phyloP scores from a whole-genome alignment of 2,329 filamentous ascomycete species.

The Dendryphion nanum region DNA sequence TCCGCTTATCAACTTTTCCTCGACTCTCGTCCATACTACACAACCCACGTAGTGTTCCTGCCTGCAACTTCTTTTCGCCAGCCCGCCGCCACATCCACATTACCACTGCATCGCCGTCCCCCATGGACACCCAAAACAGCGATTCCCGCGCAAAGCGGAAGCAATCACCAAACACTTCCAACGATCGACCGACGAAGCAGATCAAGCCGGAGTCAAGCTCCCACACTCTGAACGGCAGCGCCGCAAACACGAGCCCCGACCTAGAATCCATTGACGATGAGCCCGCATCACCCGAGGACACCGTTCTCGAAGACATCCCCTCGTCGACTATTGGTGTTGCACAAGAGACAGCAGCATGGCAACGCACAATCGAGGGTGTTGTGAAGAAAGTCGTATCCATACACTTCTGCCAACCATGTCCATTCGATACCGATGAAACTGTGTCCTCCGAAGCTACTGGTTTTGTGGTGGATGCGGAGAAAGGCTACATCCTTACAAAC shows the following conservation, averaged over 20 bases:
- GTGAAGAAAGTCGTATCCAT: constrained; percentile 98
- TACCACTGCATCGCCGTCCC: constrained; percentile 8
- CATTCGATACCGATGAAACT: constrained; percentile 95
- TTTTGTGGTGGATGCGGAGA: constrained; percentile 93
- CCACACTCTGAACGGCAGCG: constrained; percentile 38
- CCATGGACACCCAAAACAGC: constrained; percentile 53
- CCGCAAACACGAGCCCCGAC: constrained; percentile 19
- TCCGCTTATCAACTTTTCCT: constrained; percentile 11
- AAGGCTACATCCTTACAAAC: constrained; percentile 64
- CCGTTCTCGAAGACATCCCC: constrained; percentile 45
- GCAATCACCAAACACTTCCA: constrained; percentile 50
- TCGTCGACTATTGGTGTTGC: constrained; percentile 42
- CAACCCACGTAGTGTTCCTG: background rate
- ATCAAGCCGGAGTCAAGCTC: constrained; percentile 48
- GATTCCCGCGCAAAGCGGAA: constrained; percentile 55
- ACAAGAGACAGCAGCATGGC: constrained; percentile 80
- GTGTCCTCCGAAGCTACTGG: constrained; percentile 94
- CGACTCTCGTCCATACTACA: constrained; percentile 2
- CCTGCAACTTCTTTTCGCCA: background rate
- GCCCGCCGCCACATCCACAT: background rate
- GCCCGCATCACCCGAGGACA: constrained; percentile 23
- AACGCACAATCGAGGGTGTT: constrained; percentile 89
- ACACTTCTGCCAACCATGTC: constrained; percentile 95
- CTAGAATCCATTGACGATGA: constrained; percentile 13
- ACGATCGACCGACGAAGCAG: constrained; percentile 56